Conservation (phyloP, 371 early-diverging fungal genomes). For the Chytridium lagenaria region DNA sequence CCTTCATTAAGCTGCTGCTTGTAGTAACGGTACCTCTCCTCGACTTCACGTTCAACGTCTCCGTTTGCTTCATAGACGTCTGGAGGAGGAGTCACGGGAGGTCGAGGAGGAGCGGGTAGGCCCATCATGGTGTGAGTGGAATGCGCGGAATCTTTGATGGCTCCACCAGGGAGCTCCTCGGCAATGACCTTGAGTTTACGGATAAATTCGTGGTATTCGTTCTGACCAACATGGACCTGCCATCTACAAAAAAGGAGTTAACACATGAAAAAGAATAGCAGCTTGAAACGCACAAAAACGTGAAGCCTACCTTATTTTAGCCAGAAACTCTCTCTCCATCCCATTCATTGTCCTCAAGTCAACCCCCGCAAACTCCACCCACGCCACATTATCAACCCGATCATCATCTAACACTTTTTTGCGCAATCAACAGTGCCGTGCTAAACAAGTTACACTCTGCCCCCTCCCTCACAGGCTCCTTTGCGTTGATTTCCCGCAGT, state of each 20-base stretch:
- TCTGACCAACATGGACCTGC: constrained; percentile 19
- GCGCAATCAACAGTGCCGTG: constrained; percentile 31
- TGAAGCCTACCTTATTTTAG: constrained; percentile 20
- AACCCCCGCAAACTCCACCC: constrained; percentile 25
- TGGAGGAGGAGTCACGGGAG: constrained; percentile 6
- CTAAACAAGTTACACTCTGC: constrained; percentile 28
- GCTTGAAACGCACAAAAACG: background rate
- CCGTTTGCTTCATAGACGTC: constrained; percentile 4
- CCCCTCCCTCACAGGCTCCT: constrained; percentile 26
- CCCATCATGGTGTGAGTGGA: too few species aligned
- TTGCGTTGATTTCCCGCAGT: constrained; percentile 25
- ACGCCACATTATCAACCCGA: constrained; percentile 30
- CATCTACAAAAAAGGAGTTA: constrained; percentile 15
- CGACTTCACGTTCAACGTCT: too few species aligned
- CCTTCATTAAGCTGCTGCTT: too few species aligned
- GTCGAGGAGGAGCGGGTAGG: too few species aligned
- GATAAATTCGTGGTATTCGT: constrained; percentile 29
- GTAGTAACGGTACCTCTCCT: too few species aligned
- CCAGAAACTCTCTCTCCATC: constrained; percentile 37
- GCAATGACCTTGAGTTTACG: constrained; percentile 17
- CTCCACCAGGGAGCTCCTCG: constrained; percentile 16
- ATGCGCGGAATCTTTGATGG: background rate
- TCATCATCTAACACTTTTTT: constrained; percentile 36
- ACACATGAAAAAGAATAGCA: background rate
- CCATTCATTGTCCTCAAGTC: constrained; percentile 21